phyloP scores from a whole-genome alignment of 78 protist species.

The Isochrysis galbana region DNA sequence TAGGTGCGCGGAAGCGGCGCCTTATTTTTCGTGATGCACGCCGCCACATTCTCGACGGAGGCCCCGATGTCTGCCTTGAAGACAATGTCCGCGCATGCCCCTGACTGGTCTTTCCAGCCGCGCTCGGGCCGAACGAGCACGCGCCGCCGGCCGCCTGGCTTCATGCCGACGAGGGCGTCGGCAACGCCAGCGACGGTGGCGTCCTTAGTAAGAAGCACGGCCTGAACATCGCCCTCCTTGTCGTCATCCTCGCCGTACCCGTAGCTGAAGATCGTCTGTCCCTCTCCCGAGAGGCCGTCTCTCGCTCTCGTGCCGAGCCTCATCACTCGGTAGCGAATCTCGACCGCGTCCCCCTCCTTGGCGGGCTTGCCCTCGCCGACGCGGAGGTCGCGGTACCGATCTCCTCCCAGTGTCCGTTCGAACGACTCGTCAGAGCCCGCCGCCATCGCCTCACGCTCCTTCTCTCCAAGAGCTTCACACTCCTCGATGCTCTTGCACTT shows the following conservation, averaged over 20 bases:
- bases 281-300: slow-evolving; percentile 45
- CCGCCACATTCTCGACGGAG: background rate
- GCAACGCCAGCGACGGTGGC: background rate
- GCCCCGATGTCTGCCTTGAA: slow-evolving; percentile 17
- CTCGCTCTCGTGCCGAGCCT: slow-evolving; percentile 27
- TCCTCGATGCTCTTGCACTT: slow-evolving; percentile 34
- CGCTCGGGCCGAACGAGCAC: slow-evolving; percentile 38
- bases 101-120: slow-evolving; percentile 16
- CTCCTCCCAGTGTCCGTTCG: slow-evolving; percentile 1
- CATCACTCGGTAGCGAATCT: slow-evolving; percentile 27
- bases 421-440: background rate
- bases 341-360: background rate
- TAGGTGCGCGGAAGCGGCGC: background rate
- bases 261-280: background rate
- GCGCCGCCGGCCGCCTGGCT: slow-evolving; percentile 29
- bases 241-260: slow-evolving; percentile 50
- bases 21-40: background rate
- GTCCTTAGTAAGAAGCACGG: background rate
- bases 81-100: background rate
- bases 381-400: slow-evolving; percentile 15
- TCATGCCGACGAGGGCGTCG: slow-evolving; percentile 10
- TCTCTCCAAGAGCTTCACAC: background rate
- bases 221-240: slow-evolving; percentile 11
- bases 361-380: slow-evolving; percentile 3
- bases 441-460: background rate